A percentile compares a stretch with the other conserved stretches of the same genome.
Evolutionary conservation across 2,329 filamentous ascomycete genomes (phyloP).

Genomic region (Chalara sp.): DNA sequence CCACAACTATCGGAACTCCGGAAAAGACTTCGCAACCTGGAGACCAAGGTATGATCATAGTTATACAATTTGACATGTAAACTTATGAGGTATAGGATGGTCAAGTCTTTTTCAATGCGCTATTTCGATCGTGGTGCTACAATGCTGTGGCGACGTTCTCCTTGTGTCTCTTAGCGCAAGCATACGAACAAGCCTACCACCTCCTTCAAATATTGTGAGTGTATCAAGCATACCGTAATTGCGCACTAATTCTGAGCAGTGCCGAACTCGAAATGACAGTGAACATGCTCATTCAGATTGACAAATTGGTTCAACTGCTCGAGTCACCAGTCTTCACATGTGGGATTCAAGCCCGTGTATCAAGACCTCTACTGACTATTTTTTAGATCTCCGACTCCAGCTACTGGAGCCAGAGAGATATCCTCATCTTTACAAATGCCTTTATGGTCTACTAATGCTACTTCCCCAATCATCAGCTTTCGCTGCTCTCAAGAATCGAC

Average conservation of each 20-base stretch:
- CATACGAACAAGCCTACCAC: constrained; percentile 96
- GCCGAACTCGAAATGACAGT: constrained; percentile 98
- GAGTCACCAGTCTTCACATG: constrained; percentile 98
- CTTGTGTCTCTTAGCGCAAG: constrained; percentile 87
- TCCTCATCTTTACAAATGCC: constrained; percentile 92
- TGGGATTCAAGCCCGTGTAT: constrained; percentile 36
- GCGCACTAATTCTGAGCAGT: constrained; percentile 40
- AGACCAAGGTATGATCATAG: constrained; percentile 57
- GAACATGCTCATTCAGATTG: constrained; percentile 96
- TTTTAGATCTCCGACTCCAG: constrained; percentile 80
- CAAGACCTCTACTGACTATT: constrained; percentile 11
- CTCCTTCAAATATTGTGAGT: constrained; percentile 84
- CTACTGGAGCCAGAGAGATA: constrained; percentile 92
- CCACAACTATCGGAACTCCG: constrained; percentile 87
- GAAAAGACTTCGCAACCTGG: constrained; percentile 82
- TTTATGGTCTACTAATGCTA: constrained; percentile 95
- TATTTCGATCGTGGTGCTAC: constrained; percentile 97
- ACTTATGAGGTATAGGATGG: constrained; percentile 57
- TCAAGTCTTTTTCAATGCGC: constrained; percentile 86
- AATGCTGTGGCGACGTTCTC: constrained; percentile 98
- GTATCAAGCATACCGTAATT: neutral
- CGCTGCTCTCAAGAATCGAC: constrained; percentile 88
- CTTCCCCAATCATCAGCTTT: constrained; percentile 97
- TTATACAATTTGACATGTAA: neutral
- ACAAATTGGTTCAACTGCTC: constrained; percentile 93